Evolutionary conservation across 176 grass and related monocot species (phyloP).

Genomic region (Oryza punctata): DNA sequence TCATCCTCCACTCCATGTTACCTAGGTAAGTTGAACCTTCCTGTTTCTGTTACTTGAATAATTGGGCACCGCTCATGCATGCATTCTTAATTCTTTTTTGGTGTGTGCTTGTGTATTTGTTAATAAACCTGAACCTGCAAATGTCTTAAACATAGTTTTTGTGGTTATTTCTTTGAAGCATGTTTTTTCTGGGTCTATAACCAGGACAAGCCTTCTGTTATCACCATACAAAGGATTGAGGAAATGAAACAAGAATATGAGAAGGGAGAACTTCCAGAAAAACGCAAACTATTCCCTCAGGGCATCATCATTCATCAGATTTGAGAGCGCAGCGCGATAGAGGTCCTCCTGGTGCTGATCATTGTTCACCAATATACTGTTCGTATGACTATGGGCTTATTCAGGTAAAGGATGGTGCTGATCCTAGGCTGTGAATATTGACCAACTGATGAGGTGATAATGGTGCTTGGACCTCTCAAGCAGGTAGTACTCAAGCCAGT

Average conservation of each 20-base stretch:
- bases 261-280: slow-evolving; percentile 72
- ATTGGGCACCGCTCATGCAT: neutral
- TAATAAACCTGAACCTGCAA: neutral
- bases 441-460: slow-evolving; percentile 21
- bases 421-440: slow-evolving; percentile 3
- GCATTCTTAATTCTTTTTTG: neutral
- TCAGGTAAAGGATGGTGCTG: slow-evolving; percentile 53
- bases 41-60: neutral
- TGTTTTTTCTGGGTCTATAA: slow-evolving; percentile 47
- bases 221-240: slow-evolving; percentile 71
- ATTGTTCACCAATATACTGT: slow-evolving; percentile 59
- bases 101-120: neutral
- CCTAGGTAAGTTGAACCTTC: slow-evolving; percentile 62
- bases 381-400: slow-evolving; percentile 49
- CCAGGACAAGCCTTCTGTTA: slow-evolving; percentile 79
- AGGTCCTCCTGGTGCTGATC: slow-evolving; percentile 38
- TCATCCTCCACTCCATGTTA: slow-evolving; percentile 73
- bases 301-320: slow-evolving; percentile 40
- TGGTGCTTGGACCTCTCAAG: slow-evolving; percentile 42
- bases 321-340: slow-evolving; percentile 40
- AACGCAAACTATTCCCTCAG: slow-evolving; percentile 29
- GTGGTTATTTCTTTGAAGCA: neutral
- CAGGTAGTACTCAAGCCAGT: slow-evolving; percentile 36
- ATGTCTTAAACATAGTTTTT: neutral
- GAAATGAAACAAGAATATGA: slow-evolving; percentile 59